Base-by-base conservation (phyloP, 2,329 filamentous ascomycete genomes). In the Hypoxylon sp. region DNA sequence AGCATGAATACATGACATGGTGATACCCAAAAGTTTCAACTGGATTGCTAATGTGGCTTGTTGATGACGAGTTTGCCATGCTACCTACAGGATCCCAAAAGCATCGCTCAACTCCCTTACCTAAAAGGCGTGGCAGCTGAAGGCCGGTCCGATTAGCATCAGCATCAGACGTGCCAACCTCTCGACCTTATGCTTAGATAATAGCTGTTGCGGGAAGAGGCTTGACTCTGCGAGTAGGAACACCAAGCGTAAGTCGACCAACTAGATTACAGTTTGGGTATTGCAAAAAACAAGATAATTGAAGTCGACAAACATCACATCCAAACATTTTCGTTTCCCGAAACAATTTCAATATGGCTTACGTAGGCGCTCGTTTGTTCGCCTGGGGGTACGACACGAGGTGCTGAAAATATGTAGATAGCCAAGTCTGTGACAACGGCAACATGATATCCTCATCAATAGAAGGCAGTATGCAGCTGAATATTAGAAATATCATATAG, bases 331-430 rank as follows among this genome's bases (percentile, higher is more conserved):
- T 73, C 67, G 72, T 69, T 50, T 74, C 60, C 72, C 72, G 69
- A 74, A 73, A 74, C 72, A 73, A 50, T 50, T 54, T 58, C 68
- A 62, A 72, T 69, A 67, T 66, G 27, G 59, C 61, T 68, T 72
- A 69, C 68, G 68, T 72, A 67, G 64, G 37, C 61, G 48, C 53
- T 61, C 50, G 69, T 66, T 71, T 68, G 63, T 61, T 61, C 51
- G 31, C 27, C 25, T 57, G 30, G 31, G 64, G 37, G 65, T 72
- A 40, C 42, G 27, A 70, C 69, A 51, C 31, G 46, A 65, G 13
- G 59, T 40, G 22, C 53, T 50, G 37, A 40, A 53, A 61, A 42
- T 57, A 40, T 37, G 59, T 49, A 59, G 30, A 27, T 42, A 48
- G 61, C 56, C 55, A 61, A 72, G 55, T 40, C 57, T 35, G 22